Evolutionary conservation across 768 basidiomycete genomes (phyloP), one percentile per base, ranked within the genome.

Genomic region (Pleurotus citrinopileatus): DNA sequence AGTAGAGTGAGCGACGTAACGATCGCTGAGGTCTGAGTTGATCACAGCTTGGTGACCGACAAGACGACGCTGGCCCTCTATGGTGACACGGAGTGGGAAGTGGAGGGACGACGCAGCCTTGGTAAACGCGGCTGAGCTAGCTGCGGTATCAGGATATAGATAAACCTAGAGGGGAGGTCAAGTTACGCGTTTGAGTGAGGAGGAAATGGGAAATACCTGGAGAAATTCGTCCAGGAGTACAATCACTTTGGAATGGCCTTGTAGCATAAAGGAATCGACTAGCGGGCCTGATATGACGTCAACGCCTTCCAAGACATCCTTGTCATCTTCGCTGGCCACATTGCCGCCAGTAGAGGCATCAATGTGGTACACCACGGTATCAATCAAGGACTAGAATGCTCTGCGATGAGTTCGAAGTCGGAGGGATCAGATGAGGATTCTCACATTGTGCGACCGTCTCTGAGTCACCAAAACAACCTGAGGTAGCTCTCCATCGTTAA

Each of bases 301-400:
- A 4, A 76, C 60, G 7, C 88, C 89, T 63, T 87, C 74, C 1
- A 89, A 65, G 3, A 75, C 58, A 29, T 65, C 73, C 2, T 63
- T 68, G 45, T 68, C 58, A 54, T 54, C 63, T 12, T 71, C 70
- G 37, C 57, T 52, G 47, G 43, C 62, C 4, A 69, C 67, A 51
- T 89, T 83, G n/a, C 77, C 75, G n/a, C 91, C 91, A 0, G 87
- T 92, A n/a, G 90, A 60, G 1, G 89, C 86, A 57, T 92, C 79
- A 27, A 94, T 70, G 48, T 90, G 87, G 73, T 89, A 91, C 9
- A 89, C 51, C 1, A 90, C 87, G 0, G 89, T 91, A 56, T 89
- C 86, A 6, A 83, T 76, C 38, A 84, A 72, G 6, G 74, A 66
- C 86, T 90, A 55, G 27, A 46, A 36, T 38, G 44, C 37, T 42